Evolutionary conservation across 169 alveolate species (phyloP), one percentile per base, ranked within the genome.

Genomic region (Babesia sp.): DNA sequence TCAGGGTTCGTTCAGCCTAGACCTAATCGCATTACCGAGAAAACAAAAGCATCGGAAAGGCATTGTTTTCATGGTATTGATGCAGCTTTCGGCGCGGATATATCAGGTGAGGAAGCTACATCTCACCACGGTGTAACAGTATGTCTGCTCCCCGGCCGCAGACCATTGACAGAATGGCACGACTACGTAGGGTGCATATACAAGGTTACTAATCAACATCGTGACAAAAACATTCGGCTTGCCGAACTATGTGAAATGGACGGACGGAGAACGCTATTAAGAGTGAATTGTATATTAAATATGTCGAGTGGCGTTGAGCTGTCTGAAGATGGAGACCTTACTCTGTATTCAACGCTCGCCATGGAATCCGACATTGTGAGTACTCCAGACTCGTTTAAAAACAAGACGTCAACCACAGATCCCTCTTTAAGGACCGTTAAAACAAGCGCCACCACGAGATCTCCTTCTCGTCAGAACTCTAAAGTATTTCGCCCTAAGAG

Each of bases 111-210:
- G 48, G 16, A 11, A 16, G 48, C 16, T 9, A 9, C 9, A 11
- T 11, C 20, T 11, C 7, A 11, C 22, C 37, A 54, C 4, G 48
- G 12, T 28, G 63, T 64, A 0, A 64, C 48, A 12, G n/a, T 64
- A 20, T 45, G 45, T 64, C 28, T 46, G 33, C 48, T 64, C 4
- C 74, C 74, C 18, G 28, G 57, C 14, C 59, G 53, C 39, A 4
- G 37, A 36, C 44, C 34, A 12, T 64, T 56, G 12, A 36, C 12
- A 5, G 74, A 64, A 9, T 8, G 39, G 20, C 6, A 8, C 1
- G 74, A 56, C 5, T 64, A 64, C 48, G 5, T 64, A 33, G 74
- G 74, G 6, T 64, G 74, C 42, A 41, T 64, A 12, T 48, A 33
- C 37, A 64, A 33, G 44, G 0, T 11, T 1, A 7, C 12, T 18